These are phyloP conservation scores for Mikania micrantha DNA, from an alignment of 129 eudicot genomes.

Conservation along the genomic window DNA sequence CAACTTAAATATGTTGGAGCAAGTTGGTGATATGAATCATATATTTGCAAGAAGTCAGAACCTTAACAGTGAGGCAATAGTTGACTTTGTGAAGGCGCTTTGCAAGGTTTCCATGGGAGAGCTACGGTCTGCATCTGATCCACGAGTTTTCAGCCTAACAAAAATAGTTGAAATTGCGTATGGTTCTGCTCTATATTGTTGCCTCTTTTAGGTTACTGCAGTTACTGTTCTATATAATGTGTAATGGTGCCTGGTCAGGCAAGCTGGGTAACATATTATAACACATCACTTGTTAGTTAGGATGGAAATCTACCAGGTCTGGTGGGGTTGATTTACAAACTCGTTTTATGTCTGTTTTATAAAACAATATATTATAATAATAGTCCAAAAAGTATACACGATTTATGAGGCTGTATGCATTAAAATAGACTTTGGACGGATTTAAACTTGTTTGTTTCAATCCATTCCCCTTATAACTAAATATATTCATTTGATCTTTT, in stretches of 20 bases:
- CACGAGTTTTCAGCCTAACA: constrained; percentile 95
- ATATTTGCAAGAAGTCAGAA: constrained; percentile 91
- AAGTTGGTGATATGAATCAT: constrained; percentile 95
- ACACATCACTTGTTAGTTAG: not conserved
- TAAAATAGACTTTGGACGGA: not conserved
- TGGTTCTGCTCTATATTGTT: constrained; percentile 28
- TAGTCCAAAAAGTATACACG: not conserved
- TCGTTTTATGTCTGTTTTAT: not conserved
- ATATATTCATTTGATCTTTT: not conserved
- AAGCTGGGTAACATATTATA: not conserved
- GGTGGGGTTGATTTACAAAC: not conserved
- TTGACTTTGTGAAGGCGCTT: constrained; percentile 95
- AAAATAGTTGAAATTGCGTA: constrained; percentile 99
- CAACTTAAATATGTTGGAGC: constrained; percentile 93
- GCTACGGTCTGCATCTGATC: constrained; percentile 87
- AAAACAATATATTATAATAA: not conserved
- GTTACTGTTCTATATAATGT: not conserved
- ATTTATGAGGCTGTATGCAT: not conserved
- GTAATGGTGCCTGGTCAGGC: not conserved
- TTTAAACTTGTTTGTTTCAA: not conserved
- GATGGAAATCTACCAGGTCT: not conserved
- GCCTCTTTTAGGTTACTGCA: not conserved
- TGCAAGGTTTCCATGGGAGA: constrained; percentile 99
- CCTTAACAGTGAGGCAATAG: constrained; percentile 90
- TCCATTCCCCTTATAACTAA: not conserved